These are phyloP conservation scores for Podospora pseudoanserina DNA, from an alignment of 495 filamentous ascomycete species.

Conservation along the genomic window DNA sequence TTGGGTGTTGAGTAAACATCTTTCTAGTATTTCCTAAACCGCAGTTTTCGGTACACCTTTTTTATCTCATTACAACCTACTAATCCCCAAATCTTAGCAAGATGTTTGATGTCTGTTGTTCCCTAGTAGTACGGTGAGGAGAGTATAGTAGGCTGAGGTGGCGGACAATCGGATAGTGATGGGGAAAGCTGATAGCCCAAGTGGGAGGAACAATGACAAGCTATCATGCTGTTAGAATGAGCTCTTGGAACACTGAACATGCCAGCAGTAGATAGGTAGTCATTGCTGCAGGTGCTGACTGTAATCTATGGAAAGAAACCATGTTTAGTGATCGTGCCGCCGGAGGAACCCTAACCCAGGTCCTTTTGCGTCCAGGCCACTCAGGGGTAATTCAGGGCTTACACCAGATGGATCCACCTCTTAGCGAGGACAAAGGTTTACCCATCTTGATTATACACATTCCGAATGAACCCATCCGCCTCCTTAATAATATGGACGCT, in stretches of 20 bases:
- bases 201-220: too few species aligned
- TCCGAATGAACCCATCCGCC: slow-evolving; percentile 30
- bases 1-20: background rate
- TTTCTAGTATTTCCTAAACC: background rate
- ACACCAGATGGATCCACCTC: background rate
- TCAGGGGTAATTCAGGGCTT: background rate
- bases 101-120: too few species aligned
- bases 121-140: too few species aligned
- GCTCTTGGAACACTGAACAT: too few species aligned
- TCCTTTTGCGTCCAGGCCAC: background rate
- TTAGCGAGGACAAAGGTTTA: background rate
- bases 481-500: slow-evolving; percentile 33
- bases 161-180: too few species aligned
- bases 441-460: slow-evolving; percentile 18
- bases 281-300: background rate
- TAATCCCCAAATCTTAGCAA: too few species aligned
- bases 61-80: too few species aligned
- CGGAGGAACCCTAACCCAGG: background rate
- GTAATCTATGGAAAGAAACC: background rate
- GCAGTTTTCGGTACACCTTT: background rate
- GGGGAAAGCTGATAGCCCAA: too few species aligned
- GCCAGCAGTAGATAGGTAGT: background rate
- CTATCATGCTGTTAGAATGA: too few species aligned
- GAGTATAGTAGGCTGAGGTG: too few species aligned
- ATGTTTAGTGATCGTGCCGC: background rate